These are phyloP conservation scores for Pseudohalonectria lignicola DNA, from an alignment of 2,329 filamentous ascomycete genomes.

Conservation along the genomic window DNA sequence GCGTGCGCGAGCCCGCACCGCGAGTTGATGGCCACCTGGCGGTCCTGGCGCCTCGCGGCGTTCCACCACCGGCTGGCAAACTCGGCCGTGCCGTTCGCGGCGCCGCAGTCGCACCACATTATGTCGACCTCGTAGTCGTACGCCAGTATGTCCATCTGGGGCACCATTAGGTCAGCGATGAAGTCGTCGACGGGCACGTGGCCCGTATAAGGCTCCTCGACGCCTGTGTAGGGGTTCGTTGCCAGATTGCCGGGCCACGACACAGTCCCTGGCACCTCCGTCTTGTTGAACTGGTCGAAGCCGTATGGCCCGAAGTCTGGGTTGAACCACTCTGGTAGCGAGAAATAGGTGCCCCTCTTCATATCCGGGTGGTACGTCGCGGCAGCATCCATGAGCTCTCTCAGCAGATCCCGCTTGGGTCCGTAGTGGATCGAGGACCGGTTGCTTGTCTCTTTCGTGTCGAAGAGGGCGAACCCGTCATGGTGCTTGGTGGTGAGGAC, in stretches of 20 bases:
- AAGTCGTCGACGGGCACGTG: conserved; percentile 26
- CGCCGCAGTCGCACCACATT: conserved; percentile 38
- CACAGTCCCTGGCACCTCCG: conserved; percentile 11
- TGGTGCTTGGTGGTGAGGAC: conserved; percentile 35
- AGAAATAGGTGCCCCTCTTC: conserved; percentile 34
- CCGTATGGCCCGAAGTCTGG: conserved; percentile 30
- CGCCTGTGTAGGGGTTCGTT: conserved; percentile 30
- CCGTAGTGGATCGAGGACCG: conserved; percentile 28
- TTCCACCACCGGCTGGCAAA: conserved; percentile 32
- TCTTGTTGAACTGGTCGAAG: conserved; percentile 20
- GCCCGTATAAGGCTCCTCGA: conserved; percentile 29
- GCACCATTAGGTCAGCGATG: conserved; percentile 29
- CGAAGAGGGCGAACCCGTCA: conserved; percentile 32
- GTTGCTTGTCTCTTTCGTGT: conserved; percentile 23
- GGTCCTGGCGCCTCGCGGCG: conserved; percentile 21
- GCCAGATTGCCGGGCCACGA: conserved; percentile 26
- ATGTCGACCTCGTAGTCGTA: conserved; percentile 31
- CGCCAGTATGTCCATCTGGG: conserved; percentile 33
- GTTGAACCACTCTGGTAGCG: conserved; percentile 38
- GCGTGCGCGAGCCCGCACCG: conserved; percentile 41
- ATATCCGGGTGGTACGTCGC: conserved; percentile 26
- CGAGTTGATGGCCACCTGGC: conserved; percentile 43
- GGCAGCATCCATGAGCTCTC: conserved; percentile 31
- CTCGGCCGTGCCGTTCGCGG: conserved; percentile 26
- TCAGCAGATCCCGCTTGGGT: conserved; percentile 26